A percentile compares a stretch with the other conserved stretches of the same genome.
Evolutionary conservation across 1,139 yeast species (phyloP).

Genomic region (Schwanniomyces etchellsii): DNA sequence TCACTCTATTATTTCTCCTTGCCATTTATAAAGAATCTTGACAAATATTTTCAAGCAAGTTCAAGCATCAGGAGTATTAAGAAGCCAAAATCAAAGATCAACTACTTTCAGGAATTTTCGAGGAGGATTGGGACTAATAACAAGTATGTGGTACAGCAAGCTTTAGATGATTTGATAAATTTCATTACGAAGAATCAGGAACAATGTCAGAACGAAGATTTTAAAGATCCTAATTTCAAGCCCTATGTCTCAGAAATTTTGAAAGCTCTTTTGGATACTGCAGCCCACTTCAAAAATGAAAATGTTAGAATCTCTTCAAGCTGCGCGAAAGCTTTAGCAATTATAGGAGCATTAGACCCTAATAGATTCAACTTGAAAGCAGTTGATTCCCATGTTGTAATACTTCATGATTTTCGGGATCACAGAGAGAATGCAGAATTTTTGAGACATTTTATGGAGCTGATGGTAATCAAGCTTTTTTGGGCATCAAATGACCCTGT

Average conservation of each 20-base stretch:
- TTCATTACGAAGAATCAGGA: slow-evolving; percentile 45
- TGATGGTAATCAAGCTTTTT: slow-evolving; percentile 69
- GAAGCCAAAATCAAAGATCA: slow-evolving; percentile 23
- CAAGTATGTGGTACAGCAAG: slow-evolving; percentile 72
- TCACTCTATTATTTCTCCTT: slow-evolving; percentile 46
- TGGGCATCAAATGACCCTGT: slow-evolving; percentile 89
- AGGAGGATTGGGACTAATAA: slow-evolving; percentile 63
- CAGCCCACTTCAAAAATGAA: slow-evolving; percentile 49
- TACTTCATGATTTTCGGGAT: slow-evolving; percentile 58
- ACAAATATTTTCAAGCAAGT: slow-evolving; percentile 18
- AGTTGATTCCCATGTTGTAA: slow-evolving; percentile 37
- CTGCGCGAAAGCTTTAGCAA: slow-evolving; percentile 67
- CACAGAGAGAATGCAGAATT: slow-evolving; percentile 61
- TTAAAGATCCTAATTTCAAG: slow-evolving; percentile 24
- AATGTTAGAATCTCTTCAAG: slow-evolving; percentile 47
- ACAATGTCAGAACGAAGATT: slow-evolving; percentile 38
- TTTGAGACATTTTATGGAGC: slow-evolving; percentile 60
- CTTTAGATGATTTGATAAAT: slow-evolving; percentile 58
- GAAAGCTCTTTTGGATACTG: slow-evolving; percentile 52
- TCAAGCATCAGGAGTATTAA: slow-evolving; percentile 20
- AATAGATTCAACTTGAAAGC: slow-evolving; percentile 50
- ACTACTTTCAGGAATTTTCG: slow-evolving; percentile 43
- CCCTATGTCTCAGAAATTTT: slow-evolving; percentile 40
- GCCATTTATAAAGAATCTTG: slow-evolving; percentile 40
- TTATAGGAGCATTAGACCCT: slow-evolving; percentile 76